A percentile compares a stretch with the other conserved stretches of the same genome.
Evolutionary conservation across 1,284 basidiomycete genomes (phyloP).

Genomic region (Amylostereum areolatum): DNA sequence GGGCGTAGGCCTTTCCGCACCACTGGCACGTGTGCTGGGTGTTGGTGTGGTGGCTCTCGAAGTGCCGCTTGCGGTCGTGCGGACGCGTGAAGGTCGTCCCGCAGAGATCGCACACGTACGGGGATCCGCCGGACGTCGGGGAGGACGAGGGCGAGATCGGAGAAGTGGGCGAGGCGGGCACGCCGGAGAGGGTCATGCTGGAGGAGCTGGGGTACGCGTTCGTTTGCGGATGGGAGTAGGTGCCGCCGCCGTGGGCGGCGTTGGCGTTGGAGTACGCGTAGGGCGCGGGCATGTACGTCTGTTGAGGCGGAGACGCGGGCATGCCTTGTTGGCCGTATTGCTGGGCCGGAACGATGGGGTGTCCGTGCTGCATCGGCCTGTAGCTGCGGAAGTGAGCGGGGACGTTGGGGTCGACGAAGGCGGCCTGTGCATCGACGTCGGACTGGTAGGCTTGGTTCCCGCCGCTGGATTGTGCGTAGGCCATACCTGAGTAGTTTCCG

Average conservation of each 20-base stretch:
- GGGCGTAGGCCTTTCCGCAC: constrained; percentile 71
- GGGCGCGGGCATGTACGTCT: constrained; percentile 4
- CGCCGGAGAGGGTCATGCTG: no score
- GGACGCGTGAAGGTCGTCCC: constrained; percentile 70
- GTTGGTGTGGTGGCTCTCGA: constrained; percentile 64
- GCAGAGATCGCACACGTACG: constrained; percentile 64
- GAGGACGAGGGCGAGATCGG: constrained; percentile 15
- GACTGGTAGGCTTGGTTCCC: constrained; percentile 3
- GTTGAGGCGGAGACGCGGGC: constrained; percentile 13
- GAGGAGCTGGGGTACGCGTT: no score
- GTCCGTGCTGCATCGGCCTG: constrained; percentile 8
- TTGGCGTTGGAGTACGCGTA: constrained; percentile 7
- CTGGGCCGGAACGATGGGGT: constrained; percentile 12
- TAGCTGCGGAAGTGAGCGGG: constrained; percentile 9
- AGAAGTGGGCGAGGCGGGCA: no score
- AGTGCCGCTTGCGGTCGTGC: constrained; percentile 74
- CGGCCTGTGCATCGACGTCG: constrained; percentile 5
- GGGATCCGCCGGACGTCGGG: constrained; percentile 27
- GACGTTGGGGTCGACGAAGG: constrained; percentile 8
- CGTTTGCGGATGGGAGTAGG: no score
- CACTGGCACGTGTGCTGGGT: constrained; percentile 60
- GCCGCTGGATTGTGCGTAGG: neutral
- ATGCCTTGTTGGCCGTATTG: constrained; percentile 1
- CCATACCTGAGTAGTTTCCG: no score
- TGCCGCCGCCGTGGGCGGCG: constrained; percentile 15